Conservation (phyloP, 495 filamentous ascomycete genomes). For the Aspergillus egyptiacus region DNA sequence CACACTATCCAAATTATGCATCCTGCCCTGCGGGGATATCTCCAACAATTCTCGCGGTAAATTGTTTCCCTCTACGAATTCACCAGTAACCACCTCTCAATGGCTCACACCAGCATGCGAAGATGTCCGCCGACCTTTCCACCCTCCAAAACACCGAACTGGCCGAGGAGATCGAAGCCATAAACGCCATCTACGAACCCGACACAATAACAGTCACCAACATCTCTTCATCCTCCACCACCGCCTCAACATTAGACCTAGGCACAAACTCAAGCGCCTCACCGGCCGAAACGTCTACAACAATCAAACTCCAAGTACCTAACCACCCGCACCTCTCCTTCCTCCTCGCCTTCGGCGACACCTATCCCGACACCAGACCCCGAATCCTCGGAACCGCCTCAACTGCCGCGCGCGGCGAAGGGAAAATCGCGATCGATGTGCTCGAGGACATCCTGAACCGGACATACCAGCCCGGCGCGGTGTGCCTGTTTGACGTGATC, state of each 20-base stretch:
- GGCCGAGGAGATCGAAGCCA: conserved; percentile 75
- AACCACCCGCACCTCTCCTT: conserved; percentile 47
- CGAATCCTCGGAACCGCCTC: conserved; percentile 58
- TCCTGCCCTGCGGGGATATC: conserved; percentile 2
- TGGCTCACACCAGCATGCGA: not conserved
- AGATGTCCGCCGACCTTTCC: conserved; percentile 18
- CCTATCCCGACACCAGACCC: conserved; percentile 70
- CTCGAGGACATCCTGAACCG: conserved; percentile 58
- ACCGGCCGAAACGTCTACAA: conserved; percentile 24
- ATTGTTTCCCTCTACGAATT: not conserved
- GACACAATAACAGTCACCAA: conserved; percentile 49
- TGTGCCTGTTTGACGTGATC: conserved; percentile 84
- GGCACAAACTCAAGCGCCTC: conserved; percentile 14
- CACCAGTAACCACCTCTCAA: not conserved
- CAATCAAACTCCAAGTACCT: conserved; percentile 37
- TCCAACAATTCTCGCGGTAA: not conserved
- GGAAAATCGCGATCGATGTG: conserved; percentile 57
- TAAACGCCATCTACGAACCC: conserved; percentile 88
- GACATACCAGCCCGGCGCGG: conserved; percentile 64
- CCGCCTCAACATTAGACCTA: conserved; percentile 39
- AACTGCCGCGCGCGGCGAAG: conserved; percentile 54
- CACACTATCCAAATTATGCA: not conserved
- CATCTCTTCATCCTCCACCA: conserved; percentile 28
- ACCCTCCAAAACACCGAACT: conserved; percentile 54
- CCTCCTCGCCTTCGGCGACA: conserved; percentile 57